Conservation (phyloP, 228 moss, liverwort and hornwort species). For the Sphagnum magellanicum region DNA sequence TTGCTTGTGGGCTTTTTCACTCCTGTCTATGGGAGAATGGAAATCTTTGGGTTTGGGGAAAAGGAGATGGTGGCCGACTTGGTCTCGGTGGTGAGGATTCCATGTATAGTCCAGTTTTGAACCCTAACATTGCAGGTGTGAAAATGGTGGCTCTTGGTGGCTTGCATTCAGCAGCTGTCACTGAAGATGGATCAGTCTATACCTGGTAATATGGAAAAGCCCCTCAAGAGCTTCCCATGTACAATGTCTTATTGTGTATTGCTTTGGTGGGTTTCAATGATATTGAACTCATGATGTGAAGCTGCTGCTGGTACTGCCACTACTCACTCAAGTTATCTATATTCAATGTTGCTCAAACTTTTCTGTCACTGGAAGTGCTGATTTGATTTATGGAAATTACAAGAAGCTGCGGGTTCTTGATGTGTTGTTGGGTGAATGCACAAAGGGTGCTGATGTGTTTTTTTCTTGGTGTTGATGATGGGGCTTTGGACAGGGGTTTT, state of each 20-base stretch:
- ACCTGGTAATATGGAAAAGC: conserved; percentile 51
- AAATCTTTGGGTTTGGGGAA: conserved; percentile 82
- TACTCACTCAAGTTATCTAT: neutral
- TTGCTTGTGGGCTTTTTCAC: conserved; percentile 81
- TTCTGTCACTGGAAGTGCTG: too few relatives aligned
- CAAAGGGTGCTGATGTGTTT: neutral
- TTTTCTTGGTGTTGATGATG: neutral
- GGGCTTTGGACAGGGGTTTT: conserved; percentile 59
- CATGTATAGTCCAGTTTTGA: conserved; percentile 42
- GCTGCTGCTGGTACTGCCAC: neutral
- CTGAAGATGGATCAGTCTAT: conserved; percentile 50
- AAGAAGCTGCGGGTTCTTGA: neutral
- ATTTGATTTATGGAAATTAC: too few relatives aligned
- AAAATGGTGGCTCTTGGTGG: conserved; percentile 68
- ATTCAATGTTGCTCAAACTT: too few relatives aligned
- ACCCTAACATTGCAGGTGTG: conserved; percentile 32
- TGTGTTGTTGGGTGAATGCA: neutral
- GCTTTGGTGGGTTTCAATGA: neutral
- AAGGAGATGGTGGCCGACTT: conserved; percentile 78
- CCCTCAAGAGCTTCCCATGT: conserved; percentile 1
- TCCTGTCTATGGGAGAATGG: conserved; percentile 71
- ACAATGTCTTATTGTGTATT: neutral
- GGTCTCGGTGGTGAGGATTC: conserved; percentile 72
- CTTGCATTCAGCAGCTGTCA: conserved; percentile 69
- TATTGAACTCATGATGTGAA: neutral